phyloP scores from a whole-genome alignment of 2,329 filamentous ascomycete genomes.

The Neonectria coccinea region DNA sequence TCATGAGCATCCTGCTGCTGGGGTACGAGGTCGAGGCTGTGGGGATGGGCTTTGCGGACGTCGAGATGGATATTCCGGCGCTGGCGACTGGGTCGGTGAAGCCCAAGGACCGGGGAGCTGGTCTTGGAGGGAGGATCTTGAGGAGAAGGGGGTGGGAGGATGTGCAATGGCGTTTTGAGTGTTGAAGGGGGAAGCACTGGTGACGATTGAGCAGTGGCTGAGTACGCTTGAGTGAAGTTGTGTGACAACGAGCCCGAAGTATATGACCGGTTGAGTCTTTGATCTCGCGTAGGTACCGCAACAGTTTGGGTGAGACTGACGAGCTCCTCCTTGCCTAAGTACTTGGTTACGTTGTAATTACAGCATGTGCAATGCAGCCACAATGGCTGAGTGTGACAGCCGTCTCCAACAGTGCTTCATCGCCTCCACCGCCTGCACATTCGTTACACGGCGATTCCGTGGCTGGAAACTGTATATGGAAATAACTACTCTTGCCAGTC shows the following conservation, averaged over 20 bases:
- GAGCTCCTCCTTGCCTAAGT: no score
- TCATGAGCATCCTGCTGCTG: constrained; percentile 45
- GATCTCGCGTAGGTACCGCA: no score
- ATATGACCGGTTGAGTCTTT: no score
- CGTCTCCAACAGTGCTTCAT: not conserved
- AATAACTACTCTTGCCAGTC: no score
- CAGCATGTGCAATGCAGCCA: no score
- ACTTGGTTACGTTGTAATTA: no score
- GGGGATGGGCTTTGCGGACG: constrained; percentile 32
- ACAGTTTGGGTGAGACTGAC: no score
- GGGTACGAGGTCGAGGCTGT: constrained; percentile 47
- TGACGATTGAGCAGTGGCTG: no score
- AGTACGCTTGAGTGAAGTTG: not conserved
- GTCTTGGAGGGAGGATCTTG: constrained; percentile 32
- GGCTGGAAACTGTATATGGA: no score
- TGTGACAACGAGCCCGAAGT: not conserved
- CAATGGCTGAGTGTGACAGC: not conserved
- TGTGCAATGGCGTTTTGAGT: constrained; percentile 39
- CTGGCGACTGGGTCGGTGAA: constrained; percentile 35
- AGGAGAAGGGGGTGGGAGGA: constrained; percentile 34
- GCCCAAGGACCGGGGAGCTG: constrained; percentile 35
- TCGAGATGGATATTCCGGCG: constrained; percentile 32
- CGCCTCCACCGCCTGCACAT: not conserved
- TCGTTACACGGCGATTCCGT: not conserved
- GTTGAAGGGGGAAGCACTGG: constrained; percentile 2